phyloP scores from a whole-genome alignment of 2,329 filamentous ascomycete species.

The Calonectria hongkongensis region DNA sequence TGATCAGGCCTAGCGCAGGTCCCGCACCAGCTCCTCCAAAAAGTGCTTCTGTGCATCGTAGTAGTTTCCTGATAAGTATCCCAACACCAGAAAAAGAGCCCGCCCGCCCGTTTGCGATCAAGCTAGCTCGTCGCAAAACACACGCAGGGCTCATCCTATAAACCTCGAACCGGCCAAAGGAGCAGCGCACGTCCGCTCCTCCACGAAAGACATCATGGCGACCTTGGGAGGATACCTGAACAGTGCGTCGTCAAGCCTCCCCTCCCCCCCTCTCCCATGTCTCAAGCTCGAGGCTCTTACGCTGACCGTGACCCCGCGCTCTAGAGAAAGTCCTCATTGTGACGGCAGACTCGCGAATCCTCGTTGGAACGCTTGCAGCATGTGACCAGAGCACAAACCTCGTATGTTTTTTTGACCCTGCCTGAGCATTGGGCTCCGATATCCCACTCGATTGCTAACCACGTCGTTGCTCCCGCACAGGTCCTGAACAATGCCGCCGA shows the following conservation, averaged over 20 bases:
- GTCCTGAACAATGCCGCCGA: slow-evolving; percentile 90
- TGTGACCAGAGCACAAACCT: slow-evolving; percentile 96
- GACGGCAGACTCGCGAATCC: slow-evolving; percentile 92
- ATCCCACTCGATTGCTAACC: slow-evolving; percentile 42
- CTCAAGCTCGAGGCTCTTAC: slow-evolving; percentile 20
- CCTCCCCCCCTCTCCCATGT: slow-evolving; percentile 25
- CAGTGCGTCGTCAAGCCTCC: slow-evolving; percentile 59
- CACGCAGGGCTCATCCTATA: neutral
- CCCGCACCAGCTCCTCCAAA: slow-evolving; percentile 50
- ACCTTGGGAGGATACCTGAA: slow-evolving; percentile 67
- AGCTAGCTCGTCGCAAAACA: slow-evolving; percentile 16
- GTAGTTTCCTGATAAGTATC: slow-evolving; percentile 29
- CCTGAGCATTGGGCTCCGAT: slow-evolving; percentile 1
- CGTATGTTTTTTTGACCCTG: slow-evolving; percentile 61
- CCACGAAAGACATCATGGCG: slow-evolving; percentile 59
- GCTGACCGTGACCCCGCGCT: slow-evolving; percentile 24
- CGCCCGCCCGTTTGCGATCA: neutral
- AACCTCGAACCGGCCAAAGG: neutral
- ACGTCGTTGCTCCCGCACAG: slow-evolving; percentile 58
- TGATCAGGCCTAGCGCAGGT: slow-evolving; percentile 48
- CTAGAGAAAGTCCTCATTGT: slow-evolving; percentile 93
- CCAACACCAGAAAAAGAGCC: slow-evolving; percentile 16
- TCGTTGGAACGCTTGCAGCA: slow-evolving; percentile 87
- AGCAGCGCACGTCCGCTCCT: slow-evolving; percentile 23
- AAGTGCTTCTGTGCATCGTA: slow-evolving; percentile 49